Evolutionary conservation across 306 rosid species (phyloP).

Genomic region (Benincasa hispida): DNA sequence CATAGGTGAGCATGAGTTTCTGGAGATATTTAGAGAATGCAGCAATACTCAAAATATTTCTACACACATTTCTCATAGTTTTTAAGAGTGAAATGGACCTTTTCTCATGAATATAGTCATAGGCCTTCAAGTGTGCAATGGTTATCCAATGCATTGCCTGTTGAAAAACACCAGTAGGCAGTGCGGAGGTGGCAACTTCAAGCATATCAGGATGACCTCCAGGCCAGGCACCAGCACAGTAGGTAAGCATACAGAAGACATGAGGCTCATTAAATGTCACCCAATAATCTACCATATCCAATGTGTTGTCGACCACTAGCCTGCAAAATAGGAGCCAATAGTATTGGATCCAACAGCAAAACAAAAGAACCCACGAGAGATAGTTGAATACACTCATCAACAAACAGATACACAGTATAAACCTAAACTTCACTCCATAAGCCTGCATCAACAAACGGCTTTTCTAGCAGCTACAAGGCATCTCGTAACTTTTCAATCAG

Average conservation of each 20-base stretch:
- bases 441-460: not conserved
- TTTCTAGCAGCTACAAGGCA: not conserved
- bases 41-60: not conserved
- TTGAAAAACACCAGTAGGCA: slow-evolving; percentile 85
- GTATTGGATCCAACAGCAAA: not conserved
- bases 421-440: not conserved
- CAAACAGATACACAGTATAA: not conserved
- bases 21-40: not conserved
- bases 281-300: slow-evolving; percentile 81
- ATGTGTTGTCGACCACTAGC: slow-evolving; percentile 68
- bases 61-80: not conserved
- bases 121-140: slow-evolving; percentile 83
- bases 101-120: slow-evolving; percentile 60
- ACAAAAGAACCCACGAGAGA: not conserved
- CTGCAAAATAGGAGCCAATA: slow-evolving; percentile 29
- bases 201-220: slow-evolving; percentile 98
- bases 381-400: not conserved
- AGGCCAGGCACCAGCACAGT: slow-evolving; percentile 95
- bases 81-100: slow-evolving; percentile 28
- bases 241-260: slow-evolving; percentile 76
- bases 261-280: slow-evolving; percentile 94
- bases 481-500: not conserved
- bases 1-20: not conserved
- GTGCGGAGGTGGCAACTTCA: slow-evolving; percentile 79
- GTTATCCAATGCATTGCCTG: slow-evolving; percentile 98